phyloP scores from a whole-genome alignment of 495 filamentous ascomycete genomes.

The Penicillium paradoxum region DNA sequence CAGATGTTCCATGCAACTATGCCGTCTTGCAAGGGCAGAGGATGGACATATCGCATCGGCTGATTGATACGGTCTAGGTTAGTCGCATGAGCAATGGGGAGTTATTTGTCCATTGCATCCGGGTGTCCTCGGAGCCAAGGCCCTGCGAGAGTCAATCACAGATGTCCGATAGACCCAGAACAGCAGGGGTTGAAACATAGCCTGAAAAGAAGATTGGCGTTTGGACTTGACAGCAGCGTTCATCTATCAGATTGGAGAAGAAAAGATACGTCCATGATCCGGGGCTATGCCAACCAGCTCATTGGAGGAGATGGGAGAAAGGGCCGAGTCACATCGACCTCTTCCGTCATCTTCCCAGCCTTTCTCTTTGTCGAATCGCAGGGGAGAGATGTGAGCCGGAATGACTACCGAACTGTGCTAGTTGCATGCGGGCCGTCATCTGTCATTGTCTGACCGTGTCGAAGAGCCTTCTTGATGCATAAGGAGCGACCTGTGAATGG shows the following conservation, averaged over 20 bases:
- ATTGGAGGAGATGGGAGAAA: slow-evolving; percentile 1
- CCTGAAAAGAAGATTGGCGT: background rate
- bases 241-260: background rate
- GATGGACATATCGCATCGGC: background rate
- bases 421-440: slow-evolving; percentile 12
- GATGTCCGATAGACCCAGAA: slow-evolving; percentile 1
- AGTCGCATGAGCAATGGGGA: slow-evolving; percentile 10
- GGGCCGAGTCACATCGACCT: background rate
- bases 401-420: background rate
- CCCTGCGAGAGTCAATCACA: slow-evolving; percentile 16
- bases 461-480: background rate
- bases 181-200: slow-evolving; percentile 11
- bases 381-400: slow-evolving; percentile 1
- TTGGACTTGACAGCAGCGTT: background rate
- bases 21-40: slow-evolving; percentile 1
- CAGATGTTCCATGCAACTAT: slow-evolving; percentile 6
- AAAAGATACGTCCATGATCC: background rate
- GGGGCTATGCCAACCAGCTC: background rate
- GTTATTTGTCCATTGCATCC: slow-evolving; percentile 5
- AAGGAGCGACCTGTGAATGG: background rate
- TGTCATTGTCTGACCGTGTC: slow-evolving; percentile 1
- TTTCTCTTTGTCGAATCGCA: background rate
- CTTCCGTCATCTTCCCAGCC: background rate
- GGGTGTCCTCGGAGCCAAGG: slow-evolving; percentile 12
- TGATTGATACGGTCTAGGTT: slow-evolving; percentile 6